These are phyloP conservation scores for Cladosporium sp. DNA, from an alignment of 2,329 filamentous ascomycete genomes.

Conservation along the genomic window DNA sequence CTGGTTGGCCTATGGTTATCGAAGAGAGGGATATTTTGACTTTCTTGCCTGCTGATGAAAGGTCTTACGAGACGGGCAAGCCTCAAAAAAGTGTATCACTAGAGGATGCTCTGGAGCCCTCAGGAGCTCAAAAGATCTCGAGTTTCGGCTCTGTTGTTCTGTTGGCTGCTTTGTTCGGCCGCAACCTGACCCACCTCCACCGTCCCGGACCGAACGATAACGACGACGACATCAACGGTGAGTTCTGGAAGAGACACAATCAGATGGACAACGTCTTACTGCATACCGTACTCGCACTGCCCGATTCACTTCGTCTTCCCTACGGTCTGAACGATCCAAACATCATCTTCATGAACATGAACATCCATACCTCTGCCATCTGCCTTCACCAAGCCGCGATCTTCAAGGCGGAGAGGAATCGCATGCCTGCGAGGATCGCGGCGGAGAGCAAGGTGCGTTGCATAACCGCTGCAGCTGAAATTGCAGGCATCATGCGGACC, in stretches of 20 bases:
- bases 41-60: slow-evolving; percentile 77
- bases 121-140: slow-evolving; percentile 70
- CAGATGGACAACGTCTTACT: slow-evolving; percentile 85
- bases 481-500: slow-evolving; percentile 92
- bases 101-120: slow-evolving; percentile 63
- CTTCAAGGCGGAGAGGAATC: slow-evolving; percentile 91
- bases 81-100: slow-evolving; percentile 69
- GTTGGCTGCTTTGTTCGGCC: slow-evolving; percentile 85
- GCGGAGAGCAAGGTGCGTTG: slow-evolving; percentile 91
- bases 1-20: slow-evolving; percentile 93
- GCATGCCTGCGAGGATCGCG: slow-evolving; percentile 69
- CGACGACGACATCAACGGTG: slow-evolving; percentile 83
- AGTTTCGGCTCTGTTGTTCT: slow-evolving; percentile 76
- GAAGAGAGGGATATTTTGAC: slow-evolving; percentile 90
- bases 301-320: slow-evolving; percentile 74
- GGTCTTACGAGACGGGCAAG: slow-evolving; percentile 76
- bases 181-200: slow-evolving; percentile 87
- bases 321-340: slow-evolving; percentile 73
- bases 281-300: slow-evolving; percentile 81
- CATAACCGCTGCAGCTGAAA: slow-evolving; percentile 88
- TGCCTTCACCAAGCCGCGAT: slow-evolving; percentile 98
- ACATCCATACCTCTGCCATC: slow-evolving; percentile 92
- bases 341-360: slow-evolving; percentile 92
- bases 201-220: slow-evolving; percentile 76
- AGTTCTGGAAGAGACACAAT: slow-evolving; percentile 93